phyloP scores from a whole-genome alignment of 1,139 yeast species.

The Diutina ranongensis region DNA sequence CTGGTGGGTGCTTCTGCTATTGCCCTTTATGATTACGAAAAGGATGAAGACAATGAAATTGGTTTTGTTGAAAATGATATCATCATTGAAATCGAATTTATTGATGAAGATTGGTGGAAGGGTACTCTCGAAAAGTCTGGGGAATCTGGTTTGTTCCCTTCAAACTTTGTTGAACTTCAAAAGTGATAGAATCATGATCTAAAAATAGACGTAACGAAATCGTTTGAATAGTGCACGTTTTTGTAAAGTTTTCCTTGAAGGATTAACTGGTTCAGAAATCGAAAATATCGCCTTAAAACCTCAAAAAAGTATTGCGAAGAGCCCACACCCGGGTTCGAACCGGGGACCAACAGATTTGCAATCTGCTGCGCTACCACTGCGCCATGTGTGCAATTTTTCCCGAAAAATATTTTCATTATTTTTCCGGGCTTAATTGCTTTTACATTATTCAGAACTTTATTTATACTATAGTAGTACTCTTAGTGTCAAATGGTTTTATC shows the following conservation, averaged over 20 bases:
- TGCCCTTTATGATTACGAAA: slow-evolving; percentile 71
- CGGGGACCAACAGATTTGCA: slow-evolving; percentile 14
- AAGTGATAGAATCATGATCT: no score
- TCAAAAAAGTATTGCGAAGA: no score
- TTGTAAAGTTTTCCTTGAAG: no score
- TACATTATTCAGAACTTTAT: no score
- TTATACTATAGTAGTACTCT: no score
- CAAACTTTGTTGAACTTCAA: slow-evolving; percentile 61
- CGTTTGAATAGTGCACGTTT: no score
- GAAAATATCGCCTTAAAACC: no score
- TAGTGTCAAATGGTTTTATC: no score
- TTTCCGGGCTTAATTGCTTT: no score
- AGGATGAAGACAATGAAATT: slow-evolving; percentile 80
- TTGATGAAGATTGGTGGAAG: slow-evolving; percentile 96
- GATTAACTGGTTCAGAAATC: no score
- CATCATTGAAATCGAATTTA: slow-evolving; percentile 74
- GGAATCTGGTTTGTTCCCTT: slow-evolving; percentile 78
- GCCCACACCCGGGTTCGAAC: slow-evolving; percentile 6
- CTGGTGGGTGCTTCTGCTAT: slow-evolving; percentile 28
- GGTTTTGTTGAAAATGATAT: slow-evolving; percentile 69
- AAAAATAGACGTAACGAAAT: no score
- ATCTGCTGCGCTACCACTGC: slow-evolving; percentile 15
- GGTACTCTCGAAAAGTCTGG: slow-evolving; percentile 63
- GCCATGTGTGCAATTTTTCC: slow-evolving; percentile 9
- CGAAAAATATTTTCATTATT: background rate